Evolutionary conservation across 805 yeast species (phyloP).

Genomic region (Candida tibetensis): DNA sequence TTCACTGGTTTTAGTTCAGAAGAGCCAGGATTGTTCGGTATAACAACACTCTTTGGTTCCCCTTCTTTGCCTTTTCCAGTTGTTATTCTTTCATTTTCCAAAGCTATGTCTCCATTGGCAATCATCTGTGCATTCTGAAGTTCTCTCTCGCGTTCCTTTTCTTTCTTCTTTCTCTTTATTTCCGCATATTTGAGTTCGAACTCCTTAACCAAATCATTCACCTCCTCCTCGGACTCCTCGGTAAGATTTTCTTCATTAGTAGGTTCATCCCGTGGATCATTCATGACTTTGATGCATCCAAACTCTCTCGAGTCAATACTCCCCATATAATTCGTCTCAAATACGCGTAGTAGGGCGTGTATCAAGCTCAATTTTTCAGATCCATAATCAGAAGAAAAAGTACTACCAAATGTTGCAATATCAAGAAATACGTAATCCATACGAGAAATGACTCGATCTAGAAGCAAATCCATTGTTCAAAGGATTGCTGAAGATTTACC

Average conservation of each 20-base stretch:
- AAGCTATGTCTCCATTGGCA: too few relatives aligned
- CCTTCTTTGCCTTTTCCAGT: too few relatives aligned
- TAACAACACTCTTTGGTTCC: too few relatives aligned
- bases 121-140: too few relatives aligned
- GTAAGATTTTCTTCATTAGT: conserved; percentile 31
- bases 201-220: conserved; percentile 38
- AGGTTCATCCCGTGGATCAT: conserved; percentile 33
- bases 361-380: neutral
- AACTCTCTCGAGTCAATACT: conserved; percentile 4
- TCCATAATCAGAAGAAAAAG: neutral
- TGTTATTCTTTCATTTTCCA: too few relatives aligned
- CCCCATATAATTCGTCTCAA: conserved; percentile 1
- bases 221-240: conserved; percentile 37
- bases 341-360: neutral
- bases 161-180: conserved; percentile 19
- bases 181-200: conserved; percentile 21
- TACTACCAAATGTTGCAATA: neutral
- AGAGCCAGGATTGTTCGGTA: too few relatives aligned
- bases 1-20: too few relatives aligned
- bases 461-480: conserved; percentile 64
- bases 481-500: conserved; percentile 57
- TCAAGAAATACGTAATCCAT: too few relatives aligned
- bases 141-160: too few relatives aligned
- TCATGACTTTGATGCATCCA: too few relatives aligned
- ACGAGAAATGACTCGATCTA: conserved; percentile 44